Percentiles rank a stretch among this genome's conserved stretches.
Evolutionary conservation across 2,329 filamentous ascomycete genomes (phyloP).

Genomic region (Trichoderma endophyticum): DNA sequence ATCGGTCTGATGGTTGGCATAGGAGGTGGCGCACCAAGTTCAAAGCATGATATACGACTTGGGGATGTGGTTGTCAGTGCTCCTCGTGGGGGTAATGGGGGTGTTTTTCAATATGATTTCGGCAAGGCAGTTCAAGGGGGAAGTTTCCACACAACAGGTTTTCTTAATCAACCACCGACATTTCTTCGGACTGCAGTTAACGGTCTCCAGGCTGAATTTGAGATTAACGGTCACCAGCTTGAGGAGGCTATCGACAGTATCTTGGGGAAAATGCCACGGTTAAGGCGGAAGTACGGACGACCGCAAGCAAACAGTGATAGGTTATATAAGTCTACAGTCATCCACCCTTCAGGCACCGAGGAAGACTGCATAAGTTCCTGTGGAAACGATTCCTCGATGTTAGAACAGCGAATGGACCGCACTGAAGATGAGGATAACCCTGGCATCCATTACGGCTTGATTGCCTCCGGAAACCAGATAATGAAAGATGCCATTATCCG

Average conservation of each 20-base stretch:
- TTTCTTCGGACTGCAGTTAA: slow-evolving; percentile 19
- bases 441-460: slow-evolving; percentile 4
- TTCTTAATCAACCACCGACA: slow-evolving; percentile 23
- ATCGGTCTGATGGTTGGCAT: slow-evolving; percentile 25
- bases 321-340: slow-evolving; percentile 9
- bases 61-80: slow-evolving; percentile 28
- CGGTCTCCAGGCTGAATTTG: slow-evolving; percentile 13
- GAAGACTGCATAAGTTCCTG: slow-evolving; percentile 11
- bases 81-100: neutral
- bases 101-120: slow-evolving; percentile 29
- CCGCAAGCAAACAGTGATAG: slow-evolving; percentile 14
- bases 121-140: slow-evolving; percentile 25
- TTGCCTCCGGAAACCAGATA: slow-evolving; percentile 20
- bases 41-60: slow-evolving; percentile 34
- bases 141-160: slow-evolving; percentile 17
- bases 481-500: slow-evolving; percentile 25
- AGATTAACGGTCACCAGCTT: slow-evolving; percentile 21
- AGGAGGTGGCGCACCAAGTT: slow-evolving; percentile 35
- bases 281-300: slow-evolving; percentile 18
- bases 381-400: neutral
- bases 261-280: slow-evolving; percentile 14
- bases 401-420: neutral
- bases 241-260: neutral
- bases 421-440: slow-evolving; percentile 15
- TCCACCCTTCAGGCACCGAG: slow-evolving; percentile 1